Percentiles rank a stretch among this genome's conserved stretches.
These are phyloP conservation scores for Nymphaea colorata DNA, from an alignment of 164 flowering plant species.

Conservation along the genomic window DNA sequence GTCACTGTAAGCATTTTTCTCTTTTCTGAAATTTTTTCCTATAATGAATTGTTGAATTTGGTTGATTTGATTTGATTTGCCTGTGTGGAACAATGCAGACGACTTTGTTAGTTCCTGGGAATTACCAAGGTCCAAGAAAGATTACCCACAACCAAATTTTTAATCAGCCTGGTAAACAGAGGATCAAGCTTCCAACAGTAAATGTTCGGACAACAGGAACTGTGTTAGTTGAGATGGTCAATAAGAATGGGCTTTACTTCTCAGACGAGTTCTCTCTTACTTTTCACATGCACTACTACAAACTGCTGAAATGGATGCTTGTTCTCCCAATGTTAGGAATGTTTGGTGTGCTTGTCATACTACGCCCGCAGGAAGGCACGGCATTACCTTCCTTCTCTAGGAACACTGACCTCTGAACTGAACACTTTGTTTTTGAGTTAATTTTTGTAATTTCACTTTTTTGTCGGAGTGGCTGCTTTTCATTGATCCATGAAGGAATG, in stretches of 20 bases:
- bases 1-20: constrained; percentile 55
- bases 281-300: constrained; percentile 92
- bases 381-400: constrained; percentile 97
- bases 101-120: constrained; percentile 87
- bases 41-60: background rate
- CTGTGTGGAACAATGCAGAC: constrained; percentile 26
- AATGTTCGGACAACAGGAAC: constrained; percentile 88
- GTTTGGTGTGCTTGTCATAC: constrained; percentile 83
- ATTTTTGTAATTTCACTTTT: no score
- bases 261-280: constrained; percentile 94
- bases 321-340: constrained; percentile 98
- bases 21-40: no score
- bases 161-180: constrained; percentile 54
- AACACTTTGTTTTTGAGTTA: constrained; percentile 4
- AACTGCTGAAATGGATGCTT: constrained; percentile 86
- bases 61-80: background rate
- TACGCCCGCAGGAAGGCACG: constrained; percentile 83
- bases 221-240: constrained; percentile 90
- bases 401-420: constrained; percentile 64
- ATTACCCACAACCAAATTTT: constrained; percentile 57
- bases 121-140: constrained; percentile 85
- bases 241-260: constrained; percentile 76
- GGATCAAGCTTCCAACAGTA: constrained; percentile 76
- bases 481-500: no score
- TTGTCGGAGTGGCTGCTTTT: no score